Evolutionary conservation across 2,329 filamentous ascomycete species (phyloP).

Genomic region (Mycosphaerella sp.): DNA sequence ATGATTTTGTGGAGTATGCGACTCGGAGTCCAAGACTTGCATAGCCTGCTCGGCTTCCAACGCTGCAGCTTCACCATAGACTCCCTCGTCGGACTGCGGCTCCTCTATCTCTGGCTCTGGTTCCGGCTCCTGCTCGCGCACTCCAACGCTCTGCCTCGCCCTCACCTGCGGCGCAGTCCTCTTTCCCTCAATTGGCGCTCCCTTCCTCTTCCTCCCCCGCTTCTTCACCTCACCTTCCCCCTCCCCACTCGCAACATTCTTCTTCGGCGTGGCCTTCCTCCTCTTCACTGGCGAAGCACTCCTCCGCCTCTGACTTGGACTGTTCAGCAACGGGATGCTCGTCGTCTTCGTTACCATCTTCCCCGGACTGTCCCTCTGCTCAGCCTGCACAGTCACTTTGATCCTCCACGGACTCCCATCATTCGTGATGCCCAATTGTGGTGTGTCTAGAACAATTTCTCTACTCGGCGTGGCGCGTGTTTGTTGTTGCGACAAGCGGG

Average conservation of each 20-base stretch:
- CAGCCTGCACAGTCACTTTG: slow-evolving; percentile 47
- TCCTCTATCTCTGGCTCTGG: slow-evolving; percentile 1
- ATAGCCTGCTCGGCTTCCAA: slow-evolving; percentile 6
- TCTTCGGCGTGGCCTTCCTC: slow-evolving; percentile 25
- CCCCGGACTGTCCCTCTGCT: slow-evolving; percentile 33
- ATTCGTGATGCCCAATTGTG: slow-evolving; percentile 28
- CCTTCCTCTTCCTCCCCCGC: slow-evolving; percentile 28
- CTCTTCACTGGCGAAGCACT: slow-evolving; percentile 22
- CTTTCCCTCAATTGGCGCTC: slow-evolving; percentile 23
- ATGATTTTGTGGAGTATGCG: slow-evolving; percentile 10
- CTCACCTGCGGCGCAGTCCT: slow-evolving; percentile 6
- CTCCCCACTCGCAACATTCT: slow-evolving; percentile 20
- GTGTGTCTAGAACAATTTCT: slow-evolving; percentile 42
- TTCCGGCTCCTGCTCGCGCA: background rate
- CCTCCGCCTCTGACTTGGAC: slow-evolving; percentile 18
- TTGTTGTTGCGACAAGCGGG: slow-evolving; percentile 9
- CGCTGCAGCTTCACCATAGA: slow-evolving; percentile 1
- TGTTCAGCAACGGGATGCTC: slow-evolving; percentile 38
- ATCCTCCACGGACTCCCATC: slow-evolving; percentile 45
- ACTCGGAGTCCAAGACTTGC: slow-evolving; percentile 6
- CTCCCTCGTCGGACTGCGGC: background rate
- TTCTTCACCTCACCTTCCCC: background rate
- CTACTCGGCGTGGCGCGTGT: slow-evolving; percentile 38
- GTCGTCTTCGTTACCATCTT: slow-evolving; percentile 30
- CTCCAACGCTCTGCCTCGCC: slow-evolving; percentile 1